phyloP scores from a whole-genome alignment of 148 eudicot genomes.

The Selenicereus undatus region DNA sequence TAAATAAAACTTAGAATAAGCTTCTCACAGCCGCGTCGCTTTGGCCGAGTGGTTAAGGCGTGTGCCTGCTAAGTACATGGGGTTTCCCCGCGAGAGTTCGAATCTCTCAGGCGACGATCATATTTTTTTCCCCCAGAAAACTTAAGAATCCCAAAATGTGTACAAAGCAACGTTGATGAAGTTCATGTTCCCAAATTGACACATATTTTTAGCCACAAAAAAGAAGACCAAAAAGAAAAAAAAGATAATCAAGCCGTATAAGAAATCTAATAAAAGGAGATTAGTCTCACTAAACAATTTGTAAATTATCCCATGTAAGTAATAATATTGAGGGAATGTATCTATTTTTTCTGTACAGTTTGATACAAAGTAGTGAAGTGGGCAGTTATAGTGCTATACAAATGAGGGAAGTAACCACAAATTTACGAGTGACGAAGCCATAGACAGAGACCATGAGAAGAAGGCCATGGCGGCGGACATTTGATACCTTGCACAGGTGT shows the following conservation, averaged over 20 bases:
- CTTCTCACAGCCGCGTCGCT: slow-evolving; percentile 41
- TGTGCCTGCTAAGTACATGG: slow-evolving; percentile 99
- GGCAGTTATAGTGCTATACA: neutral
- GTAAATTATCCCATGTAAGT: no score
- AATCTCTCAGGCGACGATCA: slow-evolving; percentile 97
- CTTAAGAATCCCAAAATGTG: no score
- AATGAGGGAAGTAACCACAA: slow-evolving; percentile 54
- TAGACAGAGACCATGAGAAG: slow-evolving; percentile 43
- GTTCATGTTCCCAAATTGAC: no score
- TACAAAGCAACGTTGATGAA: no score
- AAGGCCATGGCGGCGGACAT: slow-evolving; percentile 47
- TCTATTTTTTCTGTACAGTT: neutral
- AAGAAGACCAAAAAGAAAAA: no score
- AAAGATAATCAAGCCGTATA: no score
- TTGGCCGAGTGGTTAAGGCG: slow-evolving; percentile 99
- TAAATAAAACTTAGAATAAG: no score
- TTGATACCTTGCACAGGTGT: slow-evolving; percentile 39
- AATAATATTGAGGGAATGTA: no score
- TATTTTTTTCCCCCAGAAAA: neutral
- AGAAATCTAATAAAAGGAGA: no score
- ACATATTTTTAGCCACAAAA: no score
- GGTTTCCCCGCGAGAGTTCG: slow-evolving; percentile 99
- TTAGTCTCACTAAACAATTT: no score
- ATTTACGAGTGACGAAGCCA: slow-evolving; percentile 44
- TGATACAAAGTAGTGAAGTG: neutral